Conservation (phyloP, 2,329 filamentous ascomycete genomes). For the Xylariaceae sp. region DNA sequence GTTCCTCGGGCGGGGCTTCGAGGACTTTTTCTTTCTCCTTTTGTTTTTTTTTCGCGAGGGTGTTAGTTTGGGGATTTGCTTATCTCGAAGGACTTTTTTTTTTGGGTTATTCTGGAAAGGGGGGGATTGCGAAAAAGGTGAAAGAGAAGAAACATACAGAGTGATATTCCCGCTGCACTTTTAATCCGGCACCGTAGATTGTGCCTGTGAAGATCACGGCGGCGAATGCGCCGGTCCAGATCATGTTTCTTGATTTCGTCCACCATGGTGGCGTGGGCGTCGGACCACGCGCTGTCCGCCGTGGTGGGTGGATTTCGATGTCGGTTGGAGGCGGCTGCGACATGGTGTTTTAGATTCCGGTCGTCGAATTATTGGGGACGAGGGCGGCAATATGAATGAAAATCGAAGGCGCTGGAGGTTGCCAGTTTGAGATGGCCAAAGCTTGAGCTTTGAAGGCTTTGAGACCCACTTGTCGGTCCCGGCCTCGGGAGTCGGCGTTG, state of each 20-base stretch:
- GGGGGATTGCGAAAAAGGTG: neutral
- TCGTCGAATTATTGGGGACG: conserved; percentile 2
- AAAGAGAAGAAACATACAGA: conserved; percentile 31
- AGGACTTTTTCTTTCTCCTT: conserved; percentile 35
- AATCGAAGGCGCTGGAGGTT: conserved; percentile 1
- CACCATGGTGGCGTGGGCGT: neutral
- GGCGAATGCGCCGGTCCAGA: conserved; percentile 40
- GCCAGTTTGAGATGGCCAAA: conserved; percentile 13
- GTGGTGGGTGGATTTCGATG: neutral
- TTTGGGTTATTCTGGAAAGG: conserved; percentile 14
- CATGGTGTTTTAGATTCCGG: conserved; percentile 14
- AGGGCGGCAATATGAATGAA: no score
- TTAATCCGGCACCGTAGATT: conserved; percentile 45
- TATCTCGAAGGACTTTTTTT: conserved; percentile 34
- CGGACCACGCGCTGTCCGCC: neutral
- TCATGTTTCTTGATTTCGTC: conserved; percentile 23
- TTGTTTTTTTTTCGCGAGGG: neutral
- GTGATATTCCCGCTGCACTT: conserved; percentile 43
- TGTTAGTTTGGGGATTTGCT: neutral
- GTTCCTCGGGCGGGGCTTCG: conserved; percentile 37
- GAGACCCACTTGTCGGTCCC: conserved; percentile 2
- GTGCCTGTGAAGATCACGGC: conserved; percentile 43
- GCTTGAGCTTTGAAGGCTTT: conserved; percentile 11
- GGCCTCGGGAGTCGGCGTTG: neutral
- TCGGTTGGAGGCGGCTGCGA: neutral